Evolutionary conservation across 2,329 filamentous ascomycete species (phyloP), one percentile per base, ranked within the genome.

Genomic region (Neoascochyta sp.): DNA sequence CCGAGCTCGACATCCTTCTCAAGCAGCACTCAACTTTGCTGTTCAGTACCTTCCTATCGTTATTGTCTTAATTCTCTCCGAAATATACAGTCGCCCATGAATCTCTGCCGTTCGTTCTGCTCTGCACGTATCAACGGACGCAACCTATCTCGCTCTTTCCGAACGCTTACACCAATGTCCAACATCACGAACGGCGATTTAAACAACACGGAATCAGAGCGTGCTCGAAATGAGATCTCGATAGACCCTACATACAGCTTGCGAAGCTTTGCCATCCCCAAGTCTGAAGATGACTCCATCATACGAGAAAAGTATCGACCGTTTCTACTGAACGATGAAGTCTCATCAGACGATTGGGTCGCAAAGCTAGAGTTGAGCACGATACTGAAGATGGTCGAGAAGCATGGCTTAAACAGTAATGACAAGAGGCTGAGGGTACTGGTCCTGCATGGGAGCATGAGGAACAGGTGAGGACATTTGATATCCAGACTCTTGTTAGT

Each of bases 401-500:
- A 63, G 4, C 59, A 78, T 17, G 33, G 78, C 0, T 32, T 57
- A 3, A 47, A 39, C 12, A 60, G 57, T 0, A 37, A 43, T 2
- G 57, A 60, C 1, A 45, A 65, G 1, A 58, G 73, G 27, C 33
- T 81, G 2, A 77, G 70, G 35, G 69, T 82, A 2, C 60, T 82
- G 1, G 75, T 82, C 0, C 52, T 83, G 0, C 77, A 78, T 49
- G 78, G 79, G 2, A 81, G 76, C 48, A 57, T 81, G 22, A 64
- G 77, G 7, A 58, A 54, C 37, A 49, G 66, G 48, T 61, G 53
- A 60, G 58, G 61, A n/a, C n/a, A n/a, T n/a, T n/a, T n/a, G n/a
- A n/a, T n/a, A n/a, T n/a, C n/a, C n/a, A n/a, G n/a, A n/a, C 28
- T 39, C 40, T 32, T 10, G 16, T 17, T 29, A 7, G 19, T 24